phyloP scores from a whole-genome alignment of 83 land plant genomes.

The Thuja plicata region DNA sequence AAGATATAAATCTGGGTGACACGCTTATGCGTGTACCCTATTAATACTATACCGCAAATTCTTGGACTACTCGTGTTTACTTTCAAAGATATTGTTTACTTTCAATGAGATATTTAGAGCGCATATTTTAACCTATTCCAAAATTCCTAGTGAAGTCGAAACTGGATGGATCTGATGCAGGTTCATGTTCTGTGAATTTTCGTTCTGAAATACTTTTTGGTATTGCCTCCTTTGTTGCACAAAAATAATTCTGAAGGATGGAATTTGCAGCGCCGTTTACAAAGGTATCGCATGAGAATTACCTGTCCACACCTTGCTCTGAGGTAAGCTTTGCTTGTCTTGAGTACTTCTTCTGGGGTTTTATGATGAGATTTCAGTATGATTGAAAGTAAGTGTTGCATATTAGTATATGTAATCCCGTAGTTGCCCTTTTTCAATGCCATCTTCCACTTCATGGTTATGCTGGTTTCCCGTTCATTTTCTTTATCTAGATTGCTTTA shows the following conservation, averaged over 20 bases:
- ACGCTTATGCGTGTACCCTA: neutral
- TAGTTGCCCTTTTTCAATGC: neutral
- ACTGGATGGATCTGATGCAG: slow-evolving; percentile 3
- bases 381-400: neutral
- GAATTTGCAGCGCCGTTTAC: neutral
- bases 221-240: neutral
- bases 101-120: neutral
- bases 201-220: neutral
- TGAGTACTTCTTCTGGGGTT: neutral
- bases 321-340: slow-evolving; percentile 9
- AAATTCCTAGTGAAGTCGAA: neutral
- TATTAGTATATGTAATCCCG: neutral
- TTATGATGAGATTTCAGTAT: neutral
- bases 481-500: neutral
- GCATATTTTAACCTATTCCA: neutral
- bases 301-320: neutral
- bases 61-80: neutral
- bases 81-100: neutral
- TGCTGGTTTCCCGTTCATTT: neutral
- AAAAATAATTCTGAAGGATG: neutral
- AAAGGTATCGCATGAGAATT: neutral
- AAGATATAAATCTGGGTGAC: neutral
- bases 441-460: neutral
- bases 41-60: neutral
- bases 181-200: neutral